Base-by-base conservation (phyloP, 352 stramenopile species). In the Phytophthora citricola region DNA sequence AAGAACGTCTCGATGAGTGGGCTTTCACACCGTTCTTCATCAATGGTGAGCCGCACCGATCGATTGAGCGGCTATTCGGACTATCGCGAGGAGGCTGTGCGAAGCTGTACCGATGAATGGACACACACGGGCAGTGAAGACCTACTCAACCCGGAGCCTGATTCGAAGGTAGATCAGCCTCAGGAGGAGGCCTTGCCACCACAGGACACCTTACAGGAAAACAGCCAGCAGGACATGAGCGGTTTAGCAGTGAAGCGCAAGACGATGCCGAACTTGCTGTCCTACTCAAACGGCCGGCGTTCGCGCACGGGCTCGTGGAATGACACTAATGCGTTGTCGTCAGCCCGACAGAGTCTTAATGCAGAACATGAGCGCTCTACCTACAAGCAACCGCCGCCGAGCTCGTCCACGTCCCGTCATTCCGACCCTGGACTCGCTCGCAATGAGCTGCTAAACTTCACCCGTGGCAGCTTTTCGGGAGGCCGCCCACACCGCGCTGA, bases 381-480 rank as follows among this genome's bases (percentile, higher is more conserved):
- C 50, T 81, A 75, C 66, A 78, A 89, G 62, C 79, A 79, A 1
- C 43, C 29, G 10, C 50, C 50, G 15, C 38, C 63, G 29, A 73
- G 36, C 59, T 53, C 49, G 56, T 78, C 74, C 29, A 59, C 49
- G 31, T 77, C 75, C 8, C 85, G 85, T 63, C 83, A 91, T 64
- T 94, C 85, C 36, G 85, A 94, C 66, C 85, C 85, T 24, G 85
- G 85, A 17, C 51, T 85, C 10, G 64, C 69, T 61, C 81, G 79
- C 39, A 88, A 87, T 17, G 85, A 94, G 47, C 68, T 94, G 61
- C 72, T 94, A 4, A 92, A 75, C 63, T 90, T 94, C 24, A 68
- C 78, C 0, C 76, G 81, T 43, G 80, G 73, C 39, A 84, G 79
- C 53, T 82, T 85, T 45, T 75, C 68, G 9, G 61, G 70, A 14